Evolutionary conservation across 2,329 filamentous ascomycete species (phyloP), one percentile per base, ranked within the genome.

Genomic region (Grosmannia serpens): DNA sequence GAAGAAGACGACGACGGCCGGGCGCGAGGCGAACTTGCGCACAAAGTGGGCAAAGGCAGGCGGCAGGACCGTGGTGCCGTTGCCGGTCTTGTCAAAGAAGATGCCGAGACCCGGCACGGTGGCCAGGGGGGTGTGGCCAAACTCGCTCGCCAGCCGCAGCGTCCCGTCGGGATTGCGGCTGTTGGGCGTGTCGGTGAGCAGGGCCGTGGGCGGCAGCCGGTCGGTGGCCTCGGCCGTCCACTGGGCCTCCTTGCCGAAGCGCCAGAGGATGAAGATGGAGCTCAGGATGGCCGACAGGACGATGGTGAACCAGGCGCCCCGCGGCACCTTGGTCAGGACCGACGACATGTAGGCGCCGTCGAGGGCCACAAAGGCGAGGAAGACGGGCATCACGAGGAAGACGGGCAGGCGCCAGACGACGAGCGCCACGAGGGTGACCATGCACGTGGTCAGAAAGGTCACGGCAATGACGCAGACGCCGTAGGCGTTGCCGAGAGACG

Each of bases 401-500:
- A 81, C 73, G 2, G 80, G 78, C 29, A 87, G 69, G 24, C 81
- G 77, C 88, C 88, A 91, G 46, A 89, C 84, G 44, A 91, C 76
- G 2, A 91, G 75, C 0, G 87, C 84, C 1, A 87, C 85, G 1
- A 91, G 73, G 0, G 85, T 80, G 1, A 89, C 84, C 78, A 92
- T 84, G 68, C 80, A 86, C 0, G 87, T 91, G 58, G 86, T 86
- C 66, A 91, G 84, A 67, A 91, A 89, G 0, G 87, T 89, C 50
- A 91, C 88, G 54, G 88, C 81, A 64, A 91, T 89, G 67, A 91
- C 88, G 63, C 88, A 91, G 9, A 89, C 84, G 46, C 88, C 87
- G 64, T 91, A 91, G 0, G 87, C 87, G 65, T 89, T 83, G 27
- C 87, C 87, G 0, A 90, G 77, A 58, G 77, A 77, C 0, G 83